Evolutionary conservation across 2,329 filamentous ascomycete species (phyloP).

Genomic region (Aspergillus cejpii): DNA sequence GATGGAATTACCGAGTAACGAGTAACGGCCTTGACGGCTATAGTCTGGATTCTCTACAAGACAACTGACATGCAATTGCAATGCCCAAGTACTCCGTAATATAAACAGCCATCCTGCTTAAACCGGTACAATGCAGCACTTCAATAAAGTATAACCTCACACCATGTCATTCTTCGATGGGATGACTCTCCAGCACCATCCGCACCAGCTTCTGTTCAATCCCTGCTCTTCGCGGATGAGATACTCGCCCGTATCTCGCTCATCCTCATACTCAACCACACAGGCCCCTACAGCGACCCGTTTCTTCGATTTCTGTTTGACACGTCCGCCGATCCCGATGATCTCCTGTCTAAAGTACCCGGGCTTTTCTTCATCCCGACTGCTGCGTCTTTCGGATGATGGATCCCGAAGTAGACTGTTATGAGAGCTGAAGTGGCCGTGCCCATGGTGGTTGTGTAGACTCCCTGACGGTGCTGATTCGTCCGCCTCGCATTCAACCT

Average conservation of each 20-base stretch:
- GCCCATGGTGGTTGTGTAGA: conserved; percentile 16
- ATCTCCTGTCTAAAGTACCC: conserved; percentile 85
- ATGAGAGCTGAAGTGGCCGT: conserved; percentile 13
- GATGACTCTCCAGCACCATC: conserved; percentile 78
- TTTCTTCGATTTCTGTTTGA: conserved; percentile 82
- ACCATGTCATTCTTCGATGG: conserved; percentile 48
- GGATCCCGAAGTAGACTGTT: conserved; percentile 11
- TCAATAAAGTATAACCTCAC: no score
- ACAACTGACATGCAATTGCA: no score
- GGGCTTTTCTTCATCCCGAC: conserved; percentile 42
- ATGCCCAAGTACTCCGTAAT: no score
- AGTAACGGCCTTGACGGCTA: no score
- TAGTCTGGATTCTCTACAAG: no score
- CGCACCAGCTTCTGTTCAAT: conserved; percentile 73
- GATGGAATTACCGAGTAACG: no score
- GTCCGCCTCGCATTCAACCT: conserved; percentile 78
- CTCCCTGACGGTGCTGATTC: conserved; percentile 40
- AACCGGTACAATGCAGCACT: no score
- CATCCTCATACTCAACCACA: conserved; percentile 79
- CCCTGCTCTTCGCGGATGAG: conserved; percentile 65
- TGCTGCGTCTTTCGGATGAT: conserved; percentile 11
- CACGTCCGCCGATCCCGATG: conserved; percentile 77
- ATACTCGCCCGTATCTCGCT: conserved; percentile 59
- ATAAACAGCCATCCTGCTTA: no score
- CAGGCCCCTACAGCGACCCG: conserved; percentile 74